Percentiles rank a stretch among this genome's conserved stretches.
Evolutionary conservation across 2,329 filamentous ascomycete species (phyloP).

Genomic region (Verticillium zaregamsianum): DNA sequence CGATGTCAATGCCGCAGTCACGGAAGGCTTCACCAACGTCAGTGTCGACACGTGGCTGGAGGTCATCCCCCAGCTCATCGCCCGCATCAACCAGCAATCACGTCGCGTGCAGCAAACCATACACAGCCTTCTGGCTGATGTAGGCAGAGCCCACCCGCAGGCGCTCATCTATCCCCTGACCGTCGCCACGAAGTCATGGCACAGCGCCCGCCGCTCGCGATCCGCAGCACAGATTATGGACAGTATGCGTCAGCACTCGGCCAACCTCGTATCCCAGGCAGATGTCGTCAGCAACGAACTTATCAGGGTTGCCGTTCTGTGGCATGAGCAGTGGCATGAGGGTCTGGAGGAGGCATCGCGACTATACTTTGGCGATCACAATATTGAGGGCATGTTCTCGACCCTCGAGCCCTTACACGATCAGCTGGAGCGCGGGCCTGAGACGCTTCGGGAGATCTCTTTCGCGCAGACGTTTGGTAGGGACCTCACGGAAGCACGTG

Average conservation of each 20-base stretch:
- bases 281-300: constrained; percentile 94
- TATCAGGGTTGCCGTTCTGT: constrained; percentile 92
- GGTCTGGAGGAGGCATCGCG: constrained; percentile 94
- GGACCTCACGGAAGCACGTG: constrained; percentile 88
- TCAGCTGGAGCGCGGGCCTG: constrained; percentile 82
- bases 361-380: constrained; percentile 94
- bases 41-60: constrained; percentile 98
- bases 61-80: constrained; percentile 95
- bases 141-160: constrained; percentile 91
- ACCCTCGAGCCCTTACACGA: constrained; percentile 88
- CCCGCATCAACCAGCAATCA: constrained; percentile 95
- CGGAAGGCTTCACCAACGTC: constrained; percentile 85
- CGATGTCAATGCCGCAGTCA: constrained; percentile 85
- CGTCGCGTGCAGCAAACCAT: constrained; percentile 82
- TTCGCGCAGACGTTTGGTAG: constrained; percentile 97
- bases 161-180: constrained; percentile 95
- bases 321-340: constrained; percentile 99
- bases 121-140: constrained; percentile 85
- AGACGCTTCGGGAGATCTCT: constrained; percentile 92
- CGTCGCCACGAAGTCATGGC: constrained; percentile 91
- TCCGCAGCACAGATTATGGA: constrained; percentile 96
- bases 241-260: constrained; percentile 92
- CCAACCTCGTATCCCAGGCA: constrained; percentile 88
- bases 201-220: constrained; percentile 76
- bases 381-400: constrained; percentile 95